Base-by-base conservation (phyloP, 2,329 filamentous ascomycete genomes). In the Oidium heveae region DNA sequence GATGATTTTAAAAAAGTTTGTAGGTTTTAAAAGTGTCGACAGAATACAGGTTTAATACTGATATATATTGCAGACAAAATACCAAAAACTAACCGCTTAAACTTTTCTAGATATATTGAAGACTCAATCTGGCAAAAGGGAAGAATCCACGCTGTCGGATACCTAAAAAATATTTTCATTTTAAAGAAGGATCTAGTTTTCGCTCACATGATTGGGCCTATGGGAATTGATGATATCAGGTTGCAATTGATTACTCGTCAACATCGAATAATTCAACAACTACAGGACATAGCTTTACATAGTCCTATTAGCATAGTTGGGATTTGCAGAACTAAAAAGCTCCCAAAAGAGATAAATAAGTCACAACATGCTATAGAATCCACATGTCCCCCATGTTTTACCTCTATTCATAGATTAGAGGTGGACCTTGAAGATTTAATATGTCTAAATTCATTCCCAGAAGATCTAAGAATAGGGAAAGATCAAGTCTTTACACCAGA, bases 381-480 rank as follows among this genome's bases (percentile, higher is more conserved):
- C 13, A 39, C 6, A 4, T 18, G 20, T 22, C 28, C 20, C 9
- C 12, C n/a, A 51, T 22, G 18, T 3, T 24, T 37, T 16, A 32
- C 20, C 16, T 18, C 44, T 18, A 55, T 39, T 33, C 20, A 18
- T 32, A 24, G 33, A 32, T 39, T 78, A 56, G 82, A 87, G 60
- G 67, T 91, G 52, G 70, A 73, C 5, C 66, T 87, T 18, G 69
- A 74, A 50, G 72, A 73, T 2, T 73, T 94, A 9, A 70, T 76
- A 46, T 73, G 76, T 53, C 72, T 95, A 4, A 89, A 89, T 60
- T 68, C 74, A 0, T 86, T 93, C 55, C 78, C 84, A 0, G 75
- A 76, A 46, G 77, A 88, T 58, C 79, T 94, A 55, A 80, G 91
- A 56, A 77, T 93, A 58, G 84, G 82, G 1, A 70, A 79, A 16